Evolutionary conservation across 805 yeast species (phyloP).

Genomic region (Teunomyces tritomae): DNA sequence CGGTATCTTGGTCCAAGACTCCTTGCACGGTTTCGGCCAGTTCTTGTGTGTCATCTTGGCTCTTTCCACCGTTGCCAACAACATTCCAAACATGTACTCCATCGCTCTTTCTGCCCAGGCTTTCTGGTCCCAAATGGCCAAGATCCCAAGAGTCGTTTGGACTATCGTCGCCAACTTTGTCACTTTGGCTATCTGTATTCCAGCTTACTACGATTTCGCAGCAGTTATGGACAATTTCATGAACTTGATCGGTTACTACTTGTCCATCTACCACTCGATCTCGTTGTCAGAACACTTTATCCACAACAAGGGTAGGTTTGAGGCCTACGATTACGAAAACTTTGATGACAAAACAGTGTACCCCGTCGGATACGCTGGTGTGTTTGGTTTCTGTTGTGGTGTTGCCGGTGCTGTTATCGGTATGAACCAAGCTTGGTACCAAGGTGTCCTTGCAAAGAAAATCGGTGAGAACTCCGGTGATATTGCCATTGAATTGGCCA

Average conservation of each 20-base stretch:
- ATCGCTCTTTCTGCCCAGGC: constrained; percentile 85
- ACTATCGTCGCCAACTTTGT: constrained; percentile 70
- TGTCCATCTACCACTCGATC: constrained; percentile 79
- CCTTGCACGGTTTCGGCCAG: constrained; percentile 85
- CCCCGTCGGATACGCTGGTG: constrained; percentile 79
- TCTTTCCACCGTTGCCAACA: constrained; percentile 84
- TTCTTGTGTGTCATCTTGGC: constrained; percentile 85
- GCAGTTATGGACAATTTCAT: constrained; percentile 79
- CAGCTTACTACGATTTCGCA: constrained; percentile 76
- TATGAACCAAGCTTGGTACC: constrained; percentile 84
- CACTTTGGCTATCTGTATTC: constrained; percentile 83
- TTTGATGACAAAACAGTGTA: constrained; percentile 56
- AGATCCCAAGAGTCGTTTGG: constrained; percentile 83
- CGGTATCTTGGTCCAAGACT: constrained; percentile 71
- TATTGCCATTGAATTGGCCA: constrained; percentile 79
- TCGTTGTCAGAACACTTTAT: constrained; percentile 79
- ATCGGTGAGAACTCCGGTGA: constrained; percentile 79
- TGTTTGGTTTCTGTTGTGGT: constrained; percentile 76
- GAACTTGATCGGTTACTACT: constrained; percentile 89
- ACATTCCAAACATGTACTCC: constrained; percentile 92
- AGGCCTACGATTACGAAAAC: constrained; percentile 60
- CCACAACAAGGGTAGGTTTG: constrained; percentile 60
- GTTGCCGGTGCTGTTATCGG: constrained; percentile 84
- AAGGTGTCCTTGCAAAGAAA: constrained; percentile 60
- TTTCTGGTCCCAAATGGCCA: constrained; percentile 69